phyloP scores from a whole-genome alignment of 2,329 filamentous ascomycete genomes.

The Ceratocystis papillata region DNA sequence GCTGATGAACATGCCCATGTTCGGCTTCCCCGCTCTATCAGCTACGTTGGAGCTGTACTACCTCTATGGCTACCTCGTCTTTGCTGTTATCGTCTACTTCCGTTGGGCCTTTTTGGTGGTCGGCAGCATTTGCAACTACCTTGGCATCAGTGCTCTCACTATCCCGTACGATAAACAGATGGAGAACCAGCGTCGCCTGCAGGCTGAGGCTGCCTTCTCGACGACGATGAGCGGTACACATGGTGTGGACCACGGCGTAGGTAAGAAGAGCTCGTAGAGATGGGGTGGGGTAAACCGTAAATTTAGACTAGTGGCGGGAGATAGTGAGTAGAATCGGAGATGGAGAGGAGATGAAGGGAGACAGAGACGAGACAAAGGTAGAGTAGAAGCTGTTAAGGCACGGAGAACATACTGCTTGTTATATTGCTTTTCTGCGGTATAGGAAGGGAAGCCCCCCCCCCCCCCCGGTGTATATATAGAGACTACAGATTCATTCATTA shows the following conservation, averaged over 20 bases:
- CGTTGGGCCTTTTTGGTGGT: conserved; percentile 89
- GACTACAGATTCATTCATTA: conserved; percentile 5
- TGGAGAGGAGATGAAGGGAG: background rate
- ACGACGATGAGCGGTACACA: conserved; percentile 24
- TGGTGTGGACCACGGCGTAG: conserved; percentile 22
- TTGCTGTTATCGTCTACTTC: conserved; percentile 77
- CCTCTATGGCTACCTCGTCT: conserved; percentile 71
- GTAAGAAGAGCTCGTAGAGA: conserved; percentile 24
- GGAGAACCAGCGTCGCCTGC: conserved; percentile 36
- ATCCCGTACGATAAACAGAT: conserved; percentile 56
- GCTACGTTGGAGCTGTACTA: conserved; percentile 64
- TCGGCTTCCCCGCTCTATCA: conserved; percentile 59
- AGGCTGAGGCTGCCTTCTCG: conserved; percentile 22
- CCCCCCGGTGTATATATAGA: conserved; percentile 11
- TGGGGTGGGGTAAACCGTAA: no score
- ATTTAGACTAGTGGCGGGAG: background rate
- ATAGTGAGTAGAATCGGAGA: background rate
- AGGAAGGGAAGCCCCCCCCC: background rate
- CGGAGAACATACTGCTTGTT: background rate
- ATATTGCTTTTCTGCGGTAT: conserved; percentile 6
- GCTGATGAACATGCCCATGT: conserved; percentile 66
- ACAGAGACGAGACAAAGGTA: background rate
- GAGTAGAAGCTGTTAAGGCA: background rate
- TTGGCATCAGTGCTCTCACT: conserved; percentile 90
- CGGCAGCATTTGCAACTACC: conserved; percentile 77